Conservation (phyloP, 106 monocot genomes). For the Xerophyta viscosa region DNA sequence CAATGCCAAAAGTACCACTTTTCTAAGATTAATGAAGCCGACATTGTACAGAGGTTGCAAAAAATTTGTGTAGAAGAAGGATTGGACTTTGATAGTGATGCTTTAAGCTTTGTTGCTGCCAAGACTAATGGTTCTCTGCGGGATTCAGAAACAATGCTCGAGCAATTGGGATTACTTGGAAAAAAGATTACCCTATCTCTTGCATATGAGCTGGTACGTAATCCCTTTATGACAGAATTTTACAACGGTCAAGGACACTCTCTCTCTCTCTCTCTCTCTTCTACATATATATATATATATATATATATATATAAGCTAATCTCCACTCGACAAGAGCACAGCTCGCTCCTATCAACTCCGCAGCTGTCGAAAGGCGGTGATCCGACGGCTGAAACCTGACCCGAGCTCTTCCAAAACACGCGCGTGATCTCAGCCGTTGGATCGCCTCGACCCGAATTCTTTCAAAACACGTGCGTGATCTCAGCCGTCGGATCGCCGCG, state of each 20-base stretch:
- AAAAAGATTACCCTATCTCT: slow-evolving; percentile 78
- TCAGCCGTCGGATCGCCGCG: too few relatives aligned
- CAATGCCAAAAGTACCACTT: slow-evolving; percentile 84
- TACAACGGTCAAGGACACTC: too few relatives aligned
- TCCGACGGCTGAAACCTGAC: too few relatives aligned
- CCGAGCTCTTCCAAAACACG: too few relatives aligned
- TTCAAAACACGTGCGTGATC: too few relatives aligned
- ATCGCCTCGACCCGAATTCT: too few relatives aligned
- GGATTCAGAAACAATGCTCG: slow-evolving; percentile 88
- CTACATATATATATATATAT: too few relatives aligned
- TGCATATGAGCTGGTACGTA: slow-evolving; percentile 86
- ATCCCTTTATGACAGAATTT: neutral
- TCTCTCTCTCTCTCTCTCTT: neutral
- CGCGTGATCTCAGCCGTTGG: too few relatives aligned
- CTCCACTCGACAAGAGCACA: too few relatives aligned
- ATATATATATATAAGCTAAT: too few relatives aligned
- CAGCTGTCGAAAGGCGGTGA: too few relatives aligned
- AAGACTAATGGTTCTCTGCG: slow-evolving; percentile 84
- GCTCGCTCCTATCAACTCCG: too few relatives aligned
- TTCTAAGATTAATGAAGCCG: slow-evolving; percentile 66
- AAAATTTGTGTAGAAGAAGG: slow-evolving; percentile 73
- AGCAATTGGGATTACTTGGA: slow-evolving; percentile 88
- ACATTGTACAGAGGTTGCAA: slow-evolving; percentile 51
- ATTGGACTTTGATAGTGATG: slow-evolving; percentile 67
- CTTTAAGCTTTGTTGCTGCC: slow-evolving; percentile 57